phyloP scores from a whole-genome alignment of 2,329 filamentous ascomycete species.

The Neonectria hederae region DNA sequence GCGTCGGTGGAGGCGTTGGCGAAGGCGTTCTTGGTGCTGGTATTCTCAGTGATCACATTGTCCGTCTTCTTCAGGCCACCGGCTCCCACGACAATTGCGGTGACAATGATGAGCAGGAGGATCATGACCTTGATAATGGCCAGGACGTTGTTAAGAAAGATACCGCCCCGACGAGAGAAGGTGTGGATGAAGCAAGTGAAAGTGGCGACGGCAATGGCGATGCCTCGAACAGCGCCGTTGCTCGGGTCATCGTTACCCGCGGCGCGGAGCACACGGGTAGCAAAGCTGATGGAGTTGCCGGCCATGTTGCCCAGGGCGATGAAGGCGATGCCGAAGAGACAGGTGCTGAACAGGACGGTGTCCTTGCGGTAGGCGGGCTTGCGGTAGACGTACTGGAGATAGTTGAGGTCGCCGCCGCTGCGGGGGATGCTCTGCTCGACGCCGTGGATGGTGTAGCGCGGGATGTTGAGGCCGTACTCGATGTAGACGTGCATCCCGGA shows the following conservation, averaged over 20 bases:
- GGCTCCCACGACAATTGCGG: conserved; percentile 46
- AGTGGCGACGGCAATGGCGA: conserved; percentile 57
- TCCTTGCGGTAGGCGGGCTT: conserved; percentile 48
- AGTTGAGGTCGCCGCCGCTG: conserved; percentile 59
- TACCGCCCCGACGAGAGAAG: conserved; percentile 59
- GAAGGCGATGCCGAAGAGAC: conserved; percentile 56
- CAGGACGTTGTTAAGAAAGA: conserved; percentile 61
- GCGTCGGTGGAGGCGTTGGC: conserved; percentile 34
- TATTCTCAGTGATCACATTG: conserved; percentile 43
- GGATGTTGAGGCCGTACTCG: conserved; percentile 59
- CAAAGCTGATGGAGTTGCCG: conserved; percentile 59
- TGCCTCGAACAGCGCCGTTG: conserved; percentile 52
- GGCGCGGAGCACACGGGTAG: conserved; percentile 51
- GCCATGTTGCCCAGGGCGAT: conserved; percentile 59
- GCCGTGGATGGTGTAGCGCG: conserved; percentile 51
- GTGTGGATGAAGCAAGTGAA: conserved; percentile 59
- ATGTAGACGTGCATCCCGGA: conserved; percentile 51
- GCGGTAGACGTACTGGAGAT: conserved; percentile 58
- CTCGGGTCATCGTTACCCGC: conserved; percentile 41
- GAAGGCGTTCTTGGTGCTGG: conserved; percentile 39
- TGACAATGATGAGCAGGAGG: conserved; percentile 54
- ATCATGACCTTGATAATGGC: conserved; percentile 60
- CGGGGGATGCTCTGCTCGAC: conserved; percentile 54
- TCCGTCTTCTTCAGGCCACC: conserved; percentile 38
- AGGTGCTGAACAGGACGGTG: conserved; percentile 52